A percentile compares a stretch with the other conserved stretches of the same genome.
Evolutionary conservation across 768 basidiomycete species (phyloP).

Genomic region (Mycena crocata): DNA sequence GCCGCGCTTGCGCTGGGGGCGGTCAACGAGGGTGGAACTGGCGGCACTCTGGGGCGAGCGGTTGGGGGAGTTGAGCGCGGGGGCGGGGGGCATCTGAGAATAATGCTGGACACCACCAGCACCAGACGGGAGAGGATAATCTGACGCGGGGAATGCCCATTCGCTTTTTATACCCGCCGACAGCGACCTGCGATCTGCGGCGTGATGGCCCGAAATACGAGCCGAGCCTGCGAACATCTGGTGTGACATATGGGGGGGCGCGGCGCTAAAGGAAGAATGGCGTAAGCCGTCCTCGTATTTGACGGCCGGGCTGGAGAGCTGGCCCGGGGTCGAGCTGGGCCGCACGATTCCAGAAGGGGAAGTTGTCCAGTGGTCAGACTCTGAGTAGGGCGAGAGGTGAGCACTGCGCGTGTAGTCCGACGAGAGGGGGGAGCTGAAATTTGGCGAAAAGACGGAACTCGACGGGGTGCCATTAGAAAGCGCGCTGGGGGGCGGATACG

Average conservation of each 20-base stretch:
- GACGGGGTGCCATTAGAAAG: slow-evolving; percentile 64
- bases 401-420: slow-evolving; percentile 61
- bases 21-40: slow-evolving; percentile 74
- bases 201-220: slow-evolving; percentile 77
- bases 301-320: slow-evolving; percentile 62
- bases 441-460: slow-evolving; percentile 60
- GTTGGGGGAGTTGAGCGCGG: slow-evolving; percentile 61
- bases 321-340: slow-evolving; percentile 74
- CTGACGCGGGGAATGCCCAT: slow-evolving; percentile 75
- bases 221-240: slow-evolving; percentile 75
- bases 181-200: slow-evolving; percentile 63
- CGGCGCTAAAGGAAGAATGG: slow-evolving; percentile 73
- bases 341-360: slow-evolving; percentile 71
- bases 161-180: slow-evolving; percentile 71
- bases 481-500: slow-evolving; percentile 58
- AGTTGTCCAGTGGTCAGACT: slow-evolving; percentile 66
- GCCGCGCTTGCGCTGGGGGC: slow-evolving; percentile 84
- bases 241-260: slow-evolving; percentile 57
- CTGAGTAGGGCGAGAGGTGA: slow-evolving; percentile 58
- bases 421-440: slow-evolving; percentile 59
- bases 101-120: slow-evolving; percentile 41
- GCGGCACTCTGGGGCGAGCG: slow-evolving; percentile 66
- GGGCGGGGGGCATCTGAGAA: slow-evolving; percentile 57
- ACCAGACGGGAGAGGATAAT: slow-evolving; percentile 63
- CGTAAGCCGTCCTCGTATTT: slow-evolving; percentile 81